Evolutionary conservation across 2,329 filamentous ascomycete species (phyloP).

Genomic region (Trichoderma polysporum): DNA sequence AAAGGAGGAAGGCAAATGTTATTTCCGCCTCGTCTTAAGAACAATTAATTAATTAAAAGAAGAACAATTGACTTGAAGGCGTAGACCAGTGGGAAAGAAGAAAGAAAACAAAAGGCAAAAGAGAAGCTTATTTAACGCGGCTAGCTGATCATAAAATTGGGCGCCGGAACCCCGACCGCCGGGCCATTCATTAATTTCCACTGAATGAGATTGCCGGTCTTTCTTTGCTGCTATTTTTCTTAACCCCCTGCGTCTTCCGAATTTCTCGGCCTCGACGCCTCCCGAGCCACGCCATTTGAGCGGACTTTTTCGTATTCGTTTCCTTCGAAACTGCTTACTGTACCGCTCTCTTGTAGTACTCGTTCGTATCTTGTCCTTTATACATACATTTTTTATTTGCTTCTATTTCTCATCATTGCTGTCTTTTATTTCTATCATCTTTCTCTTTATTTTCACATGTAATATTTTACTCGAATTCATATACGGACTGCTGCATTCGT

Average conservation of each 20-base stretch:
- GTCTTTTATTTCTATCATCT: neutral
- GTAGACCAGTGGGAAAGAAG: too few relatives aligned
- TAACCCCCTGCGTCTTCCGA: neutral
- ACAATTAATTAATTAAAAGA: neutral
- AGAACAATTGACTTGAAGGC: too few relatives aligned
- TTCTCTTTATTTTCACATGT: neutral
- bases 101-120: neutral
- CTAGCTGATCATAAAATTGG: neutral
- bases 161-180: neutral
- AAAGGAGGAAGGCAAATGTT: neutral
- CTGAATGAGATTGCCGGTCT: neutral
- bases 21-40: neutral
- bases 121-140: neutral
- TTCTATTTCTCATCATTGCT: neutral
- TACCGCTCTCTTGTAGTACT: too few relatives aligned
- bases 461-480: neutral
- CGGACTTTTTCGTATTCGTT: constrained; percentile 13
- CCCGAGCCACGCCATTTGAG: neutral
- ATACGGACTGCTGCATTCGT: neutral
- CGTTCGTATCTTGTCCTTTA: too few relatives aligned
- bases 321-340: neutral
- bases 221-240: neutral
- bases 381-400: neutral
- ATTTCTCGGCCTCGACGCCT: neutral
- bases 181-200: neutral